phyloP scores from a whole-genome alignment of 2,329 filamentous ascomycete species.

The Stenocarpella maydis region DNA sequence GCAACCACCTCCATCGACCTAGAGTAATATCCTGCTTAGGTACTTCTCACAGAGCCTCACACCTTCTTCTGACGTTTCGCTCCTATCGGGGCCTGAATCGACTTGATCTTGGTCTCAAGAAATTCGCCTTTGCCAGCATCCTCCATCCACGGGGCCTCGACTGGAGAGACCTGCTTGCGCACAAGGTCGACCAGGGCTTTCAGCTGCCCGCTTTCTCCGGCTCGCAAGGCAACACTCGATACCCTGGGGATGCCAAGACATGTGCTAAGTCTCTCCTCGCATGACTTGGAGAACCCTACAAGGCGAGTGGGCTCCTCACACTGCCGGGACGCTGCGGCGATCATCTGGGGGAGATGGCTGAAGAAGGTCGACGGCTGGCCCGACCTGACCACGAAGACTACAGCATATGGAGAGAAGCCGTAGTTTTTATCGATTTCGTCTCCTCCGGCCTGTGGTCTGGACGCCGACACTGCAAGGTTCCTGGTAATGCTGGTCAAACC shows the following conservation, averaged over 20 bases:
- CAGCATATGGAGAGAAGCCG: slow-evolving; percentile 50
- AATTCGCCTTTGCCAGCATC: slow-evolving; percentile 53
- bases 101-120: slow-evolving; percentile 57
- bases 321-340: slow-evolving; percentile 51
- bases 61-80: slow-evolving; percentile 44
- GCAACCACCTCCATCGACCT: not conserved
- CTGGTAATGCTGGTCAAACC: slow-evolving; percentile 72
- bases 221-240: slow-evolving; percentile 67
- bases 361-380: slow-evolving; percentile 66
- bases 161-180: slow-evolving; percentile 56
- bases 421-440: not conserved
- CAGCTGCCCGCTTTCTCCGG: slow-evolving; percentile 62
- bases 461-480: slow-evolving; percentile 55
- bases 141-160: slow-evolving; percentile 65
- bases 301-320: slow-evolving; percentile 58
- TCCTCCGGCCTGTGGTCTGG: not conserved
- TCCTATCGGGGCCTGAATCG: slow-evolving; percentile 51
- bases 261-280: slow-evolving; percentile 64
- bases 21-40: not conserved
- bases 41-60: not conserved
- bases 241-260: slow-evolving; percentile 69
- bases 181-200: slow-evolving; percentile 66
- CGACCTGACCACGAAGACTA: slow-evolving; percentile 66
- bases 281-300: slow-evolving; percentile 68
- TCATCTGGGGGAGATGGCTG: slow-evolving; percentile 63